Base-by-base conservation (phyloP, 257 asterid species). In the Galeopsis tetrahit region DNA sequence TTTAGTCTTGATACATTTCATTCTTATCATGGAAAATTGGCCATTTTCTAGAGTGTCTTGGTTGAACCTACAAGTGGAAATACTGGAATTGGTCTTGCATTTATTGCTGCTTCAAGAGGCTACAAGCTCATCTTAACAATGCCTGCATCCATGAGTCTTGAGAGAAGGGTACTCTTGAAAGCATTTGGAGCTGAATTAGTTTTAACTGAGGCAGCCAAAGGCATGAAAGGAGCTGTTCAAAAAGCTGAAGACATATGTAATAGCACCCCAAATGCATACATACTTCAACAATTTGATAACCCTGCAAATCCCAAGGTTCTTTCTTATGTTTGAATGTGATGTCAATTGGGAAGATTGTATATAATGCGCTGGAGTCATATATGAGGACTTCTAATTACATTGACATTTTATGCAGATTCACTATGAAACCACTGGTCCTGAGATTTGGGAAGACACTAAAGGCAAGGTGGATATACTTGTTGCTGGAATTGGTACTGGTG, bases 131-230 rank as follows among this genome's bases (percentile, higher is more conserved):
- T 95, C 81, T 77, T 95, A 82, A 92, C 99, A 6, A 91, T 95
- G 99, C 99, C 99, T n/a, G 91, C 99, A 28, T 95, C 99, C 80
- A 95, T 95, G 98, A 95, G 98, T 90, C 94, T 92, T 69, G 99
- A 95, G 81, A 92, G 99, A 86, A 88, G 98, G 85, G 97, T 95
- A 70, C 92, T 95, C 82, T 76, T 95, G 81, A 95, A 85, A 83
- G 99, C 99, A 80, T 95, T 95, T 71, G 99, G 99, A 80, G 99
- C 99, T 71, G 98, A 95, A 65, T 87, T 95, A 77, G 81, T 95
- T 76, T 80, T 95, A 78, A 92, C 99, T 6, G 96, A 92, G 11
- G 90, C 98, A 36, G 88, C 98, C 62, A 90, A 88, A 84, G 99
- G 98, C 80, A 87, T 95, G 97, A 86, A 81, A 78, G 99, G 99